These are phyloP conservation scores for Fomitiporia mediterranea DNA, from an alignment of 1,284 basidiomycete genomes.

Conservation along the genomic window DNA sequence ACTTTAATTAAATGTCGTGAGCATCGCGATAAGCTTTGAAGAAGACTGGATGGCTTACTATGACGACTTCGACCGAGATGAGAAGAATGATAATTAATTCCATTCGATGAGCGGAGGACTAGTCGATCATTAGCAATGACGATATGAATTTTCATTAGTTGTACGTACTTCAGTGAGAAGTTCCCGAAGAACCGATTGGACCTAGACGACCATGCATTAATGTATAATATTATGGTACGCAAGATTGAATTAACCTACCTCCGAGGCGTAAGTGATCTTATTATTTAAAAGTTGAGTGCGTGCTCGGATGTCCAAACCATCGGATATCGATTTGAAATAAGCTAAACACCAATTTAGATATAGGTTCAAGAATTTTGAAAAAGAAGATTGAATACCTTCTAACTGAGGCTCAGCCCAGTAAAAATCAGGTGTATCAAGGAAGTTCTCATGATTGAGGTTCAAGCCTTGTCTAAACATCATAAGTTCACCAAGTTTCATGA, in stretches of 20 bases:
- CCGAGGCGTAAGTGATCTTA: conserved; percentile 90
- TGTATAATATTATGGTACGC: conserved; percentile 13
- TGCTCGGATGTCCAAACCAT: conserved; percentile 77
- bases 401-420: conserved; percentile 90
- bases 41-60: conserved; percentile 51
- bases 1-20: conserved; percentile 33
- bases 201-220: conserved; percentile 35
- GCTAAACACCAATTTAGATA: conserved; percentile 35
- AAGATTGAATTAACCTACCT: conserved; percentile 44
- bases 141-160: neutral
- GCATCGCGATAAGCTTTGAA: neutral
- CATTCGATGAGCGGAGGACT: conserved; percentile 86
- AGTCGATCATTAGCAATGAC: neutral
- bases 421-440: conserved; percentile 84
- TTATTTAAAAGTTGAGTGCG: conserved; percentile 81
- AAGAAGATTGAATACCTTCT: conserved; percentile 50
- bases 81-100: conserved; percentile 87
- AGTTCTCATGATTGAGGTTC: conserved; percentile 84
- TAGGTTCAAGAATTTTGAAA: neutral
- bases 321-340: conserved; percentile 79
- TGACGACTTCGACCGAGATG: conserved; percentile 86
- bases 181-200: conserved; percentile 69
- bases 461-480: conserved; percentile 86
- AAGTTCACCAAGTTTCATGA: conserved; percentile 84
- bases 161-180: conserved; percentile 67